Conservation (phyloP, 345 rosid genomes). For the Hypericum perforatum region DNA sequence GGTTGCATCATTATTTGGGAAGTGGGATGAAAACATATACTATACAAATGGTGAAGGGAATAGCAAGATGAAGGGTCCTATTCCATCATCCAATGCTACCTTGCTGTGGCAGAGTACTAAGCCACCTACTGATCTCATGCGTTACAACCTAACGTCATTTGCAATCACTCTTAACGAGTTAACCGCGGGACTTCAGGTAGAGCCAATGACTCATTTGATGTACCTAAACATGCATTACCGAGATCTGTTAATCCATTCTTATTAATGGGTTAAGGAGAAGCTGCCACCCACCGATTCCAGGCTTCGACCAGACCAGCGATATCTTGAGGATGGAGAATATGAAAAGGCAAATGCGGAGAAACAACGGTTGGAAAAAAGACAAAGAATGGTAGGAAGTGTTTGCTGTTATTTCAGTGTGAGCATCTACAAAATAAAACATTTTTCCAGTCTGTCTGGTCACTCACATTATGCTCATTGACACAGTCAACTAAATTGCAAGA, state of each 20-base stretch:
- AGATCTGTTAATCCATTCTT: conserved; percentile 33
- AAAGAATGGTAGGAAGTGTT: conserved; percentile 53
- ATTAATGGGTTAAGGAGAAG: conserved; percentile 78
- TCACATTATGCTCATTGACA: not conserved
- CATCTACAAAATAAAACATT: not conserved
- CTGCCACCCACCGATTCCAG: conserved; percentile 97
- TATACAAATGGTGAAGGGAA: conserved; percentile 43
- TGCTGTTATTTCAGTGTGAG: not conserved
- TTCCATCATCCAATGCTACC: conserved; percentile 40
- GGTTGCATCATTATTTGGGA: conserved; percentile 69
- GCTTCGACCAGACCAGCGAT: conserved; percentile 95
- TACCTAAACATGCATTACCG: conserved; percentile 18
- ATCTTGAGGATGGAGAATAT: conserved; percentile 94
- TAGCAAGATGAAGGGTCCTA: conserved; percentile 49
- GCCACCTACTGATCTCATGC: conserved; percentile 65
- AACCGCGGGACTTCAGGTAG: conserved; percentile 84
- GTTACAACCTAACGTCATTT: conserved; percentile 87
- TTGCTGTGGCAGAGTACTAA: conserved; percentile 78
- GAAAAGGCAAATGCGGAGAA: conserved; percentile 90
- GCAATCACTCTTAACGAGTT: conserved; percentile 89
- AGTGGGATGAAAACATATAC: conserved; percentile 90
- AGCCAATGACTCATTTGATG: conserved; percentile 24
- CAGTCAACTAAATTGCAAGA: conserved; percentile 88
- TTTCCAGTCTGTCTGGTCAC: too few species aligned
- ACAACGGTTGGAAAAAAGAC: conserved; percentile 82